Percentiles rank a stretch among this genome's conserved stretches.
Evolutionary conservation across 768 basidiomycete species (phyloP).

Genomic region (Vishniacozyma victoriae): DNA sequence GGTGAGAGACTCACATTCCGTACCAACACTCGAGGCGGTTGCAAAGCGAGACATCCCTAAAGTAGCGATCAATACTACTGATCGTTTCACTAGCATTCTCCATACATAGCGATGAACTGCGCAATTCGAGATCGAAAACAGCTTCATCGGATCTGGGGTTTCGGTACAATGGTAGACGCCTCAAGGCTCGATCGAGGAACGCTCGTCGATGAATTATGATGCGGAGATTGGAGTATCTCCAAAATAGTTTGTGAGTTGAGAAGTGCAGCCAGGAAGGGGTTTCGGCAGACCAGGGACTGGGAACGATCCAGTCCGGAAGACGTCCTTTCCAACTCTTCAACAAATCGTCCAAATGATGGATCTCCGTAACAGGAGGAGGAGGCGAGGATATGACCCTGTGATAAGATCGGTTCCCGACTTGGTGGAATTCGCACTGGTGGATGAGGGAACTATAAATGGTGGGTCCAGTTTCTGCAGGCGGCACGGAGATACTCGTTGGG

Average conservation of each 20-base stretch:
- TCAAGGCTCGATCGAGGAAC: conserved; percentile 6
- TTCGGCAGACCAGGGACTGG: not conserved
- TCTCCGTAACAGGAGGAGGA: conserved; percentile 1
- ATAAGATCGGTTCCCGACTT: conserved; percentile 1
- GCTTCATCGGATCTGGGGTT: not conserved
- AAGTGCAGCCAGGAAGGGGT: conserved; percentile 5
- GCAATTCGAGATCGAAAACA: conserved; percentile 1
- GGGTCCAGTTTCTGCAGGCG: conserved; percentile 1
- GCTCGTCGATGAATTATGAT: conserved; percentile 5
- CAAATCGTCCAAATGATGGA: not conserved
- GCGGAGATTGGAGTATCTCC: conserved; percentile 7
- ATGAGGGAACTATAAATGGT: conserved; percentile 5
- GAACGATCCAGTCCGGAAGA: conserved; percentile 1
- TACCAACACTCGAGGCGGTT: conserved; percentile 9
- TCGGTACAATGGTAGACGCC: conserved; percentile 3
- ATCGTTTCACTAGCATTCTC: conserved; percentile 5
- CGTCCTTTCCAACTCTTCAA: conserved; percentile 3
- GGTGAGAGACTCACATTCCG: conserved; percentile 5
- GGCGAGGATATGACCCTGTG: not conserved
- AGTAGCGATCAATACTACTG: not conserved
- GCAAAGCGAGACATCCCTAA: not conserved
- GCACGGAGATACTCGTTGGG: not conserved
- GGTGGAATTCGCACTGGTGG: not conserved
- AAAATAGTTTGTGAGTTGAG: conserved; percentile 5
- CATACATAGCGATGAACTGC: conserved; percentile 2